These are phyloP conservation scores for Yarrowia osloensis DNA, from an alignment of 805 yeast species.

Conservation along the genomic window DNA sequence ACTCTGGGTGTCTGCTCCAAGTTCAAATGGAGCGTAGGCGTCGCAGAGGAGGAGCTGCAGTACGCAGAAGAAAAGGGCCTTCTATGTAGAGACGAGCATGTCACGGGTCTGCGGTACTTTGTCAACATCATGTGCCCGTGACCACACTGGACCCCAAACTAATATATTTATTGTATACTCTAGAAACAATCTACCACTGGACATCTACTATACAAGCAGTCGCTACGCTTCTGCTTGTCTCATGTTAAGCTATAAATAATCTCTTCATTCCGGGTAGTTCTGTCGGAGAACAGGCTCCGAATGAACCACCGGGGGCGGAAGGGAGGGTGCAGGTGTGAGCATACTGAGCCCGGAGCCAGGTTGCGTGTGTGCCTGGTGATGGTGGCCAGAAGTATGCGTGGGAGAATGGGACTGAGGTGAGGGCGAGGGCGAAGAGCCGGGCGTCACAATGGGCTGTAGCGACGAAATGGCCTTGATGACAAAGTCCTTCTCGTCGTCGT, in stretches of 20 bases:
- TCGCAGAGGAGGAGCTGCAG: conserved; percentile 65
- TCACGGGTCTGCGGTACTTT: conserved; percentile 66
- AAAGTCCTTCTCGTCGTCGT: conserved; percentile 77
- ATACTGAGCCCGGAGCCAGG: conserved; percentile 31
- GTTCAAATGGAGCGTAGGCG: conserved; percentile 66
- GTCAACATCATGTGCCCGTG: conserved; percentile 44
- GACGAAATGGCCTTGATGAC: conserved; percentile 69
- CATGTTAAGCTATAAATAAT: conserved; percentile 6
- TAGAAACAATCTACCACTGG: too few relatives aligned
- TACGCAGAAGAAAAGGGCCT: conserved; percentile 58
- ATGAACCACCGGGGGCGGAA: conserved; percentile 33
- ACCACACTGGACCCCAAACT: not conserved
- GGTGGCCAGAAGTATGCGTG: conserved; percentile 25
- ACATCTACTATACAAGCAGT: not conserved
- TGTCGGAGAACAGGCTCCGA: conserved; percentile 34
- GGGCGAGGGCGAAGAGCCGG: conserved; percentile 27
- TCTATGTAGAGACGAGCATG: conserved; percentile 66
- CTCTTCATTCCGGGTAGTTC: conserved; percentile 26
- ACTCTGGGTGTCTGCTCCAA: conserved; percentile 49
- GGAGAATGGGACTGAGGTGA: conserved; percentile 31
- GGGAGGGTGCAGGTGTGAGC: conserved; percentile 32
- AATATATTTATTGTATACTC: conserved; percentile 17
- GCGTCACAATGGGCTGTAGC: conserved; percentile 35
- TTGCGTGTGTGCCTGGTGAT: conserved; percentile 16
- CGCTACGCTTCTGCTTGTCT: not conserved